A percentile compares a stretch with the other conserved stretches of the same genome.
Evolutionary conservation across 371 early-diverging fungal genomes (phyloP).

Genomic region (Mortierella polycephala): DNA sequence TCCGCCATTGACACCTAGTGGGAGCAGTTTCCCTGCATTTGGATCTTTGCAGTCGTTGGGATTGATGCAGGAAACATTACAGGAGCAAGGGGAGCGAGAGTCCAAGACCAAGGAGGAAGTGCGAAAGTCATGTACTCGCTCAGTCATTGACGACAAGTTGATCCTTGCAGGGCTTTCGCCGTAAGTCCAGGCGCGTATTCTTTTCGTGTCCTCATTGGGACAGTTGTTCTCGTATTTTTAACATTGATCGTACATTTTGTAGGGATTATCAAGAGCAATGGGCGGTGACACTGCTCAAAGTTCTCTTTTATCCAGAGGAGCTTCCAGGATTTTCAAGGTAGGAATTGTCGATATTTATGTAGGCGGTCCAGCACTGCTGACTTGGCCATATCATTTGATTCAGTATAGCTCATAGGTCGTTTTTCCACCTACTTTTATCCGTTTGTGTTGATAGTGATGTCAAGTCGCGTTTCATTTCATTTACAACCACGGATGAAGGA

Average conservation of each 20-base stretch:
- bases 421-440: neutral
- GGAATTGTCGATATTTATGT: neutral
- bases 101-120: constrained; percentile 35
- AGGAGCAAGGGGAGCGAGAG: constrained; percentile 40
- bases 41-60: constrained; percentile 32
- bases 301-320: constrained; percentile 60
- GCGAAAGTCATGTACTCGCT: constrained; percentile 33
- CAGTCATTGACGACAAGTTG: constrained; percentile 53
- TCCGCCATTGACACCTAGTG: constrained; percentile 21
- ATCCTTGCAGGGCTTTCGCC: constrained; percentile 56
- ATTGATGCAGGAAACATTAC: constrained; percentile 38
- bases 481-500: constrained; percentile 64
- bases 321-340: constrained; percentile 25
- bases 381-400: no score
- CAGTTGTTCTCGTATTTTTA: neutral
- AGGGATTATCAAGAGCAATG: constrained; percentile 57
- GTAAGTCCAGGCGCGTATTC: constrained; percentile 7
- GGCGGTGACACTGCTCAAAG: constrained; percentile 57
- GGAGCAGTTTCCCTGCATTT: constrained; percentile 24
- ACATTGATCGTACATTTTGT: neutral
- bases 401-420: neutral
- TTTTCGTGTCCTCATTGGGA: no score
- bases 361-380: neutral
- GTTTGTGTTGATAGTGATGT: neutral
- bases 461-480: constrained; percentile 57